Conservation (phyloP, 2,329 filamentous ascomycete genomes). For the Trichocomaceae sp. region DNA sequence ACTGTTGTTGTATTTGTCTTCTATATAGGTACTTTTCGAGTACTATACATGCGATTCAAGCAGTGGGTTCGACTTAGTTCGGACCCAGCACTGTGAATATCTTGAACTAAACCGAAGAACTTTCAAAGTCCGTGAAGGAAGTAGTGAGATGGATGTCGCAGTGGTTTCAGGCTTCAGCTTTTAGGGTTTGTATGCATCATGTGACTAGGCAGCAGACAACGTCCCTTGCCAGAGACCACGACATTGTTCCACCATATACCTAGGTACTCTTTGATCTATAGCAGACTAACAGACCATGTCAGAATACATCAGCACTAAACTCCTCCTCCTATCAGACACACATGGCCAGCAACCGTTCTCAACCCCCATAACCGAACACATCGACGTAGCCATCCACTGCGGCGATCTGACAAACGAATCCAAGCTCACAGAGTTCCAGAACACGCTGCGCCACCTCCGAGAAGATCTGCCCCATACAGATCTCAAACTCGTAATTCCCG, state of each 20-base stretch:
- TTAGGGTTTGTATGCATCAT: background rate
- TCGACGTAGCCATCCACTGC: conserved; percentile 49
- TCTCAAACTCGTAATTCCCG: conserved; percentile 50
- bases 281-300: background rate
- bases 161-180: background rate
- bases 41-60: background rate
- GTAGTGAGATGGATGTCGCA: no score
- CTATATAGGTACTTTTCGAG: background rate
- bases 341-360: background rate
- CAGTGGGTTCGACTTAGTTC: background rate
- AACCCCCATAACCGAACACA: background rate
- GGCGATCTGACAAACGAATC: conserved; percentile 47
- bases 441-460: conserved; percentile 39
- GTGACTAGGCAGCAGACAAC: background rate
- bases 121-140: background rate
- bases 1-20: background rate
- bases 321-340: background rate
- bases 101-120: background rate
- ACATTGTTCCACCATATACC: no score
- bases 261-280: background rate
- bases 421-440: conserved; percentile 35
- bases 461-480: conserved; percentile 36
- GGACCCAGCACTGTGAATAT: no score
- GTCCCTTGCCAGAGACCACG: no score
- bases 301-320: background rate